phyloP scores from a whole-genome alignment of 73 alveolate genomes.

The Urostyla sp. region DNA sequence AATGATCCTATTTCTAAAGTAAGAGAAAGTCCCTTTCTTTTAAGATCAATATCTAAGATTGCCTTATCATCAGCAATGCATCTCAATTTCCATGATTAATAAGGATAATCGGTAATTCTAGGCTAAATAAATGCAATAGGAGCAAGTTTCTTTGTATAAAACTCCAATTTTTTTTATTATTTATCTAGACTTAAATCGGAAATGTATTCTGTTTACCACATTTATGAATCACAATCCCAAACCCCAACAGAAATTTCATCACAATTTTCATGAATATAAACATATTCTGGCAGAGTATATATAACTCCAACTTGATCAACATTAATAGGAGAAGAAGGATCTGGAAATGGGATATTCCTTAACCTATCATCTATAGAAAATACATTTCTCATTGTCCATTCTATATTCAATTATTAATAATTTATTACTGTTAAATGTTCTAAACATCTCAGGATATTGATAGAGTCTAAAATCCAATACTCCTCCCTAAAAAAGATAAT shows the following conservation, averaged over 20 bases:
- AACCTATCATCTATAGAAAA: constrained; percentile 39
- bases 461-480: constrained; percentile 73
- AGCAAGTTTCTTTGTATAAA: constrained; percentile 73
- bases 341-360: constrained; percentile 59
- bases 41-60: constrained; percentile 69
- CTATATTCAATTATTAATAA: background rate
- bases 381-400: constrained; percentile 64
- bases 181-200: constrained; percentile 69
- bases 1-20: constrained; percentile 80
- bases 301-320: constrained; percentile 44
- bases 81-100: constrained; percentile 78
- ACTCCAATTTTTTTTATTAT: constrained; percentile 46
- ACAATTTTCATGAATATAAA: constrained; percentile 68
- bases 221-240: constrained; percentile 67
- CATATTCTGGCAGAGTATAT: constrained; percentile 74
- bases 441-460: constrained; percentile 65
- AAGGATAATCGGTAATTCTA: constrained; percentile 85
- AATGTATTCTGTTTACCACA: constrained; percentile 75
- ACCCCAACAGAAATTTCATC: constrained; percentile 81
- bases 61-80: constrained; percentile 77
- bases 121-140: constrained; percentile 71
- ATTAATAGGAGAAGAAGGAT: constrained; percentile 11
- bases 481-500: constrained; percentile 63
- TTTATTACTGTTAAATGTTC: constrained; percentile 37
- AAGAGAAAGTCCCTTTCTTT: constrained; percentile 69